A percentile compares a stretch with the other conserved stretches of the same genome.
These are phyloP conservation scores for Pseudoperonospora humuli DNA, from an alignment of 352 stramenopile species.

Conservation along the genomic window DNA sequence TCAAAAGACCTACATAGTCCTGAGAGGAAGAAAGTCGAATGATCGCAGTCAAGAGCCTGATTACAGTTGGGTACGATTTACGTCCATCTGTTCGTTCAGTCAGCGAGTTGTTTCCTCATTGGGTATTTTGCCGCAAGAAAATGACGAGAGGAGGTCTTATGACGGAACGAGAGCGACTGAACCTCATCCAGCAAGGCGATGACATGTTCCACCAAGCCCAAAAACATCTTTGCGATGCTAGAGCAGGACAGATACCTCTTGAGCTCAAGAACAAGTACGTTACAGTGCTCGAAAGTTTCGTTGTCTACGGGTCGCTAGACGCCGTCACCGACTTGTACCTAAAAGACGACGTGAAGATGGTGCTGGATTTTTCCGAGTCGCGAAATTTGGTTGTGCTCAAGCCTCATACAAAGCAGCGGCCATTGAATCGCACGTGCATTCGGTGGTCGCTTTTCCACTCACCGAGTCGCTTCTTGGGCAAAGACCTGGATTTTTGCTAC, in stretches of 20 bases:
- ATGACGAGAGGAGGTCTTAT: too few relatives aligned
- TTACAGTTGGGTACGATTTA: too few relatives aligned
- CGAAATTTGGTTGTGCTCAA: constrained; percentile 45
- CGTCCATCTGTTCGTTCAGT: too few relatives aligned
- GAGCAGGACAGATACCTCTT: constrained; percentile 3
- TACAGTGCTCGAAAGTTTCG: constrained; percentile 45
- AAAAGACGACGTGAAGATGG: constrained; percentile 54
- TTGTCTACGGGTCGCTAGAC: constrained; percentile 55
- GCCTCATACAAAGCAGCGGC: constrained; percentile 19
- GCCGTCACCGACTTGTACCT: constrained; percentile 61
- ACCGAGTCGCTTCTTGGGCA: constrained; percentile 42
- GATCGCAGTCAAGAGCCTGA: too few relatives aligned
- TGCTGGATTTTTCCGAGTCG: constrained; percentile 69
- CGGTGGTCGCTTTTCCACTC: constrained; percentile 66
- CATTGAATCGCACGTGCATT: constrained; percentile 51
- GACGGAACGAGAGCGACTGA: constrained; percentile 32
- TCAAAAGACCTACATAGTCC: too few relatives aligned
- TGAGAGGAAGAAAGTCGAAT: too few relatives aligned
- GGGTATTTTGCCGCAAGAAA: too few relatives aligned
- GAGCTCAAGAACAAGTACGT: constrained; percentile 36
- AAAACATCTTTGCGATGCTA: constrained; percentile 26
- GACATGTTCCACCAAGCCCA: constrained; percentile 39
- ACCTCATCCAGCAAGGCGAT: constrained; percentile 36
- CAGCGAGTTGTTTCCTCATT: too few relatives aligned
- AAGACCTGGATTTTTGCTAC: constrained; percentile 70